Evolutionary conservation across 2,329 filamentous ascomycete genomes (phyloP).

Genomic region (Dothiorella sarmentorum): DNA sequence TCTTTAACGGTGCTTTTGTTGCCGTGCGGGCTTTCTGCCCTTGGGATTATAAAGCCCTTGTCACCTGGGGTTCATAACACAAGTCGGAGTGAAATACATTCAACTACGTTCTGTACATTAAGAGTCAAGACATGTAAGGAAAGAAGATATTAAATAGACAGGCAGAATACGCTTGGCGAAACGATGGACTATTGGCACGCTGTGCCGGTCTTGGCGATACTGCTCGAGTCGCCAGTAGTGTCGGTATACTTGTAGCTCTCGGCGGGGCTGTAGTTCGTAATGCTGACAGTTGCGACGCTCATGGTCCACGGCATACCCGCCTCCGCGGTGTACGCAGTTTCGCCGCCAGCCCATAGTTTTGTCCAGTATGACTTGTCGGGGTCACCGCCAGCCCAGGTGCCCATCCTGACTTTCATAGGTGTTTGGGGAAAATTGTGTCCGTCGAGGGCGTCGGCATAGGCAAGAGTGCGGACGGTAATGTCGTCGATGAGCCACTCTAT

Average conservation of each 20-base stretch:
- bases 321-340: constrained; percentile 44
- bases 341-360: constrained; percentile 64
- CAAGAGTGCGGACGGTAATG: constrained; percentile 60
- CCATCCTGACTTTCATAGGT: constrained; percentile 58
- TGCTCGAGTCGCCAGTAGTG: constrained; percentile 45
- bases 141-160: background rate
- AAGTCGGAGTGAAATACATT: background rate
- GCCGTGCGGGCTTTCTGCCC: no score
- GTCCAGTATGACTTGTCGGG: constrained; percentile 46
- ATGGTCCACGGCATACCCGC: constrained; percentile 45
- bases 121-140: background rate
- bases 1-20: no score
- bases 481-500: constrained; percentile 72
- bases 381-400: constrained; percentile 49
- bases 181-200: background rate
- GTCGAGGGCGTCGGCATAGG: constrained; percentile 53
- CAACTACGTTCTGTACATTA: background rate
- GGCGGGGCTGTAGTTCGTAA: constrained; percentile 52
- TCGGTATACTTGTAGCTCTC: constrained; percentile 50
- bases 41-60: no score
- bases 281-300: constrained; percentile 49
- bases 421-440: constrained; percentile 70
- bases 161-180: background rate
- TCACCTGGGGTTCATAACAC: no score
- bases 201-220: constrained; percentile 40